phyloP scores from a whole-genome alignment of 768 basidiomycete species.

The Phlebiopsis gigantea region DNA sequence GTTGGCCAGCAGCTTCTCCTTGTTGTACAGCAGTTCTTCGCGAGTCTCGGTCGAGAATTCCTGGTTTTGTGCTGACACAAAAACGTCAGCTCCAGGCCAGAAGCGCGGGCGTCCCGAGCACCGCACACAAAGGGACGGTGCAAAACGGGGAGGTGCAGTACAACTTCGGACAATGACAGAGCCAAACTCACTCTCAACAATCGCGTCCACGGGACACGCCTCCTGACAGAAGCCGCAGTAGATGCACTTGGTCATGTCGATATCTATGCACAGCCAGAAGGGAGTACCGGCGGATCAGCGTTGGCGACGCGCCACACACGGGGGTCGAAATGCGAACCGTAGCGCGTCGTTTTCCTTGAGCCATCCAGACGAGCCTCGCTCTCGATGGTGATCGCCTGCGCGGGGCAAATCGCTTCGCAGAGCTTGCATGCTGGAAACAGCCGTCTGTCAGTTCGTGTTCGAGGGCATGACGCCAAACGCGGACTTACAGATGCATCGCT shows the following conservation, averaged over 20 bases:
- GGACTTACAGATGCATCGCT: conserved; percentile 91
- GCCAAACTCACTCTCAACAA: conserved; percentile 84
- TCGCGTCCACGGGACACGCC: conserved; percentile 98
- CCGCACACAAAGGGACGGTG: conserved; percentile 5
- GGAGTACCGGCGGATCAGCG: conserved; percentile 10
- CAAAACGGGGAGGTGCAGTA: conserved; percentile 12
- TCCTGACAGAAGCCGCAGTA: conserved; percentile 99
- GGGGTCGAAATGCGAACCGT: conserved; percentile 49
- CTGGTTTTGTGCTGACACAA: conserved; percentile 80
- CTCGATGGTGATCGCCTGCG: conserved; percentile 99
- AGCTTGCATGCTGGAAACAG: conserved; percentile 84
- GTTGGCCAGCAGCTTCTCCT: conserved; percentile 95
- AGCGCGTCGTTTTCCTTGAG: conserved; percentile 94
- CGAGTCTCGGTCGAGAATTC: conserved; percentile 97
- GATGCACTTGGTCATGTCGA: conserved; percentile 99
- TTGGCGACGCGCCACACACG: not conserved
- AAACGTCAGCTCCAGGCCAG: conserved; percentile 7
- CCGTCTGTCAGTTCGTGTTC: not conserved
- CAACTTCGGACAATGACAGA: not conserved
- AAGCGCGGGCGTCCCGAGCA: not conserved
- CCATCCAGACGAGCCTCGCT: conserved; percentile 95
- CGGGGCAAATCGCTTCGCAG: conserved; percentile 98
- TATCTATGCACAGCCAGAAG: conserved; percentile 52
- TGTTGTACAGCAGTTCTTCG: conserved; percentile 98
- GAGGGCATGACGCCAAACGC: not conserved